These are phyloP conservation scores for Tuber aestivum DNA, from an alignment of 495 filamentous ascomycete genomes.

Conservation along the genomic window DNA sequence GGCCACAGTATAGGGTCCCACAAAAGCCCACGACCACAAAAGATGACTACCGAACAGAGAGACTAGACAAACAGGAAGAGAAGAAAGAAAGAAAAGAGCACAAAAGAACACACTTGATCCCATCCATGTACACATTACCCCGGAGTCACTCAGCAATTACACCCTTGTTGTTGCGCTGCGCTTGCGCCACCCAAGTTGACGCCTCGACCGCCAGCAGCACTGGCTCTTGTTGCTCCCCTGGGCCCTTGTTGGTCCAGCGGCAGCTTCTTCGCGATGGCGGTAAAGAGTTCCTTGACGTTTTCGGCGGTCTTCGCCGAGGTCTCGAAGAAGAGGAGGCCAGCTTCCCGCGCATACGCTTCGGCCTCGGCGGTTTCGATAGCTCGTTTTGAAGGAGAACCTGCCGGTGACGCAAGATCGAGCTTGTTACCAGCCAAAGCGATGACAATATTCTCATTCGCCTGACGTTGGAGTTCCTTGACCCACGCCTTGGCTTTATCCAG, in stretches of 20 bases:
- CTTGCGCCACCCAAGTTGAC: constrained; percentile 38
- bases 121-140: constrained; percentile 35
- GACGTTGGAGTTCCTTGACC: constrained; percentile 98
- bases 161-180: constrained; percentile 38
- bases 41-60: constrained; percentile 31
- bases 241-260: constrained; percentile 91
- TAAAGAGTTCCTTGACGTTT: constrained; percentile 93
- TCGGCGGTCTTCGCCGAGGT: constrained; percentile 94
- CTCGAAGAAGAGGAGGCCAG: constrained; percentile 91
- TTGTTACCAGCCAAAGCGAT: constrained; percentile 98
- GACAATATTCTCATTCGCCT: constrained; percentile 99
- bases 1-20: constrained; percentile 29
- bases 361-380: constrained; percentile 83
- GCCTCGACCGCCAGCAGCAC: constrained; percentile 43
- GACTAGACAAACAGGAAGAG: constrained; percentile 30
- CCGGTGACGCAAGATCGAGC: constrained; percentile 69
- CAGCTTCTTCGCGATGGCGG: constrained; percentile 94
- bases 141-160: constrained; percentile 40
- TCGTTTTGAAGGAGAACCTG: constrained; percentile 75
- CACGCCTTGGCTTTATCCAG: constrained; percentile 97
- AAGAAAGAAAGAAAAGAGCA: constrained; percentile 42
- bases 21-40: constrained; percentile 23
- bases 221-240: constrained; percentile 67
- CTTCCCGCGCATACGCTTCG: constrained; percentile 89
- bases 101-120: constrained; percentile 33